These are phyloP conservation scores for Delonix regia DNA, from an alignment of 306 rosid genomes.

Conservation along the genomic window DNA sequence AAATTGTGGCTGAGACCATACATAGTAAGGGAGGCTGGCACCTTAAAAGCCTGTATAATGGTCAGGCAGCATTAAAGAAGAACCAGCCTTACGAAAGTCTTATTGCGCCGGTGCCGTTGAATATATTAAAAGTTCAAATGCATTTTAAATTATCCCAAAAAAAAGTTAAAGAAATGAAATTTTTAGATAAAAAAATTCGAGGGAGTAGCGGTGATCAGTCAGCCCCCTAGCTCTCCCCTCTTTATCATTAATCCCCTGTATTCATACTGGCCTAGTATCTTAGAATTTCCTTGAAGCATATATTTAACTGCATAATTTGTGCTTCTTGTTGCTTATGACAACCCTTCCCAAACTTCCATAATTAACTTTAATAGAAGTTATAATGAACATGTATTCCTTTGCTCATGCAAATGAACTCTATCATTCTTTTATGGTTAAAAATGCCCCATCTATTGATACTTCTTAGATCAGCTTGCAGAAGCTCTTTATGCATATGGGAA, in stretches of 20 bases:
- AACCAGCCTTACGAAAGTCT: no score
- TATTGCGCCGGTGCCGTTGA: no score
- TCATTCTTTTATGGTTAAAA: not conserved
- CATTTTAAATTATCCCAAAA: no score
- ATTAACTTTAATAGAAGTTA: not conserved
- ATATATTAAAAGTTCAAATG: no score
- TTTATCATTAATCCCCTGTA: not conserved
- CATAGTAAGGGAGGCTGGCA: no score
- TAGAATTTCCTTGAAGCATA: not conserved
- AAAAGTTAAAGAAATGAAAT: no score
- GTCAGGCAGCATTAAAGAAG: no score
- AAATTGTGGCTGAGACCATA: no score
- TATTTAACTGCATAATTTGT: not conserved
- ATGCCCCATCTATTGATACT: constrained; percentile 11
- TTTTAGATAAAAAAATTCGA: no score
- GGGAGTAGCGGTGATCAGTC: no score
- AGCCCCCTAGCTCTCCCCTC: not conserved
- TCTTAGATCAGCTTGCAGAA: constrained; percentile 78
- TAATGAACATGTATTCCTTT: not conserved
- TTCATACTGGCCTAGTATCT: not conserved
- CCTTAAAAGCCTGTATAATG: no score
- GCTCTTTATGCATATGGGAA: constrained; percentile 77
- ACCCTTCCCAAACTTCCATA: not conserved
- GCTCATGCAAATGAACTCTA: not conserved
- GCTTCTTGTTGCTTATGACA: not conserved